Percentiles rank a stretch among this genome's conserved stretches.
Conservation (phyloP, 2,329 filamentous ascomycete species). For the Eutypella sp. region DNA sequence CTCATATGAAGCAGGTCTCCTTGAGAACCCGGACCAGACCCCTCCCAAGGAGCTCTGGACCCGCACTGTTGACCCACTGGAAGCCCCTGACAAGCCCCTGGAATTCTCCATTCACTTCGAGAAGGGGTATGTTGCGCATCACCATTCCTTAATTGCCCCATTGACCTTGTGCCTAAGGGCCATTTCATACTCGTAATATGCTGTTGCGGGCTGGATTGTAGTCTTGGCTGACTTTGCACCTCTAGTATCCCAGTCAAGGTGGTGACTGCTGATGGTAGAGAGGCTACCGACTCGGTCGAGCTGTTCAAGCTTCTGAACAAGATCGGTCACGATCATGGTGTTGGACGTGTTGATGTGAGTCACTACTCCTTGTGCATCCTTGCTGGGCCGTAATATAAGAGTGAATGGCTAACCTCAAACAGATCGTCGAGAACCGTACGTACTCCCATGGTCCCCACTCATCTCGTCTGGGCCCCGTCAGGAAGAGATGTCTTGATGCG, state of each 20-base stretch:
- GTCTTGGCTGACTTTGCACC: too few relatives aligned
- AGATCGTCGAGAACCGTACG: constrained; percentile 46
- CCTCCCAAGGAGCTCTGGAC: constrained; percentile 80
- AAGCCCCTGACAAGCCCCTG: constrained; percentile 65
- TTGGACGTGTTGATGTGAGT: constrained; percentile 79
- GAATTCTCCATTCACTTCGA: constrained; percentile 69
- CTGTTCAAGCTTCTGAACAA: constrained; percentile 69
- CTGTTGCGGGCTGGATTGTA: too few relatives aligned
- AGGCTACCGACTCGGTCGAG: constrained; percentile 63
- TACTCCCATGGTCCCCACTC: too few relatives aligned
- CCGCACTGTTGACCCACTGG: constrained; percentile 61
- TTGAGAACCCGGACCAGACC: constrained; percentile 60
- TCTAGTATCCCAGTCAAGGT: constrained; percentile 64
- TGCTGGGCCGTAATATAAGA: too few relatives aligned
- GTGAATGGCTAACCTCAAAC: too few relatives aligned
- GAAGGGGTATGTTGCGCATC: too few relatives aligned
- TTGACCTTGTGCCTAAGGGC: too few relatives aligned
- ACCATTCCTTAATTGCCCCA: too few relatives aligned
- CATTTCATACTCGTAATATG: too few relatives aligned
- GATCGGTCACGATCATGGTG: constrained; percentile 66
- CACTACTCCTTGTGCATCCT: too few relatives aligned
- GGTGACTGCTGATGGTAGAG: constrained; percentile 45
- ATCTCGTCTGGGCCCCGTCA: too few relatives aligned
- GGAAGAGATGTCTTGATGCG: not conserved
- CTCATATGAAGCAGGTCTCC: constrained; percentile 73